Evolutionary conservation across 805 yeast genomes (phyloP).

Genomic region (Candida orba): DNA sequence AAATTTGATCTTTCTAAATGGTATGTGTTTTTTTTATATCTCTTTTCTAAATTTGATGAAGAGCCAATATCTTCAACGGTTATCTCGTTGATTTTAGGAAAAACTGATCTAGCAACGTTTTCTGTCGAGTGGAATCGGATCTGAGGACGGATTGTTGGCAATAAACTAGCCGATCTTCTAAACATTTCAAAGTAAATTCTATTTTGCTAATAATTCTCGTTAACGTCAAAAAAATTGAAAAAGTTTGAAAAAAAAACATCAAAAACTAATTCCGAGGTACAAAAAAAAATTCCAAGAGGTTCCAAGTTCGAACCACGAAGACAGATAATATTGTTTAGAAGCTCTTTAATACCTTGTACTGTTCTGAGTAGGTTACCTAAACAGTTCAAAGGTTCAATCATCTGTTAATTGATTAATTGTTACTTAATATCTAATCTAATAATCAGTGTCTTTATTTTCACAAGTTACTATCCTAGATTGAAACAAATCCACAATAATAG

Average conservation of each 20-base stretch:
- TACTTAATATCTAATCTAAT: no score
- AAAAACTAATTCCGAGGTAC: not conserved
- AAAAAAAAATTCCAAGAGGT: no score
- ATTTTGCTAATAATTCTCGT: not conserved
- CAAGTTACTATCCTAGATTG: no score
- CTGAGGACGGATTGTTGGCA: conserved; percentile 1
- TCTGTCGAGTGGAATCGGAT: conserved; percentile 12
- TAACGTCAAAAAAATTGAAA: not conserved
- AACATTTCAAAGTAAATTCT: not conserved
- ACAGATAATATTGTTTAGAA: no score
- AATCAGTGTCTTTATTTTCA: no score
- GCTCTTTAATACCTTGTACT: no score
- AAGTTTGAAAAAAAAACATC: not conserved
- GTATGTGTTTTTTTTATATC: conserved; percentile 26
- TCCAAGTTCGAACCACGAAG: no score
- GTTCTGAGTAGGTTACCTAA: no score
- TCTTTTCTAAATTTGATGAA: conserved; percentile 11
- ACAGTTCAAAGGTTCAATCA: no score
- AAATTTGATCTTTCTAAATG: conserved; percentile 40
- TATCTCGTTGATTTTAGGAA: conserved; percentile 27
- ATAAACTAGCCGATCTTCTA: conserved; percentile 1
- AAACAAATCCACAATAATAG: no score
- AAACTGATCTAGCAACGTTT: conserved; percentile 2
- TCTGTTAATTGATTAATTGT: no score
- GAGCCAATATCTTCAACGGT: conserved; percentile 24